phyloP scores from a whole-genome alignment of 1,284 basidiomycete genomes.

The Lentinus polychrous region DNA sequence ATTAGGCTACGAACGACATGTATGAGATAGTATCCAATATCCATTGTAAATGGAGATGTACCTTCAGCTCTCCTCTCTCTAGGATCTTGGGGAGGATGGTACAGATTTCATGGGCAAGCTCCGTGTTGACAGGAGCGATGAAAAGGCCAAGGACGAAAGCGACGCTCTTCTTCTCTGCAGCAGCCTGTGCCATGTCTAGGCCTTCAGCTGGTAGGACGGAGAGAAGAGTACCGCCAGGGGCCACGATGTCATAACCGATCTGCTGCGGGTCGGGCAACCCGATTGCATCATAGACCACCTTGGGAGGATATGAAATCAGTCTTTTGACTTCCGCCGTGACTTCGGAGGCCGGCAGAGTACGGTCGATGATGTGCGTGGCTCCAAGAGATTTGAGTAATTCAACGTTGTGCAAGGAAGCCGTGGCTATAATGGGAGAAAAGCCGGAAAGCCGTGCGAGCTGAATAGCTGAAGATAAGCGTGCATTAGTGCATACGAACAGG shows the following conservation, averaged over 20 bases:
- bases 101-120: too few species aligned
- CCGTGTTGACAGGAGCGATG: too few species aligned
- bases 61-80: too few species aligned
- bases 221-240: slow-evolving; percentile 8
- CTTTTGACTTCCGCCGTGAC: neutral
- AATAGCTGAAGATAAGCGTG: slow-evolving; percentile 20
- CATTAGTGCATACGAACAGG: too few species aligned
- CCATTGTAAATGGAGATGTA: too few species aligned
- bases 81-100: too few species aligned
- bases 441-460: slow-evolving; percentile 43
- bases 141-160: too few species aligned
- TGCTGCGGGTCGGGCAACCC: slow-evolving; percentile 5
- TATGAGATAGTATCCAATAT: too few species aligned
- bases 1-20: too few species aligned
- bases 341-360: slow-evolving; percentile 1
- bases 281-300: slow-evolving; percentile 10
- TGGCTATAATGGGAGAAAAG: slow-evolving; percentile 42
- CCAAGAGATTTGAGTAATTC: slow-evolving; percentile 39
- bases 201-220: neutral
- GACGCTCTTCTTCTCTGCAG: too few species aligned
- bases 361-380: slow-evolving; percentile 38
- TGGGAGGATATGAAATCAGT: slow-evolving; percentile 10
- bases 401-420: slow-evolving; percentile 36
- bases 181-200: too few species aligned
- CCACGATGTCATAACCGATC: slow-evolving; percentile 8